These are phyloP conservation scores for Candida cerambycidarum DNA, from an alignment of 805 yeast genomes.

Conservation along the genomic window DNA sequence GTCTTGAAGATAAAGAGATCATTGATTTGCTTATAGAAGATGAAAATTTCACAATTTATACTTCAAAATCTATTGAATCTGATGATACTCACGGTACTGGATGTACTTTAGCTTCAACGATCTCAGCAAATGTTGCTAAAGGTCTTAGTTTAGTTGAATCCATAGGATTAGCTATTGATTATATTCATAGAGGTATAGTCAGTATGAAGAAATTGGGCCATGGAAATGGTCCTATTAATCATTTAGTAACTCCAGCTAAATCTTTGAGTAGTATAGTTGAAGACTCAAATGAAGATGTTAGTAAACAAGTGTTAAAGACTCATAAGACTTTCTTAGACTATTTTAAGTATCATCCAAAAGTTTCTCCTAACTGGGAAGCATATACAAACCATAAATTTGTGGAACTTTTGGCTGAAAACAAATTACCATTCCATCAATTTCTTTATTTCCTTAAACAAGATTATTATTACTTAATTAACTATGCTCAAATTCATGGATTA, in stretches of 20 bases:
- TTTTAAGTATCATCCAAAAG: constrained; percentile 55
- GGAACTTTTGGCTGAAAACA: constrained; percentile 48
- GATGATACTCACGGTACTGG: constrained; percentile 85
- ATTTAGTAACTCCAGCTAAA: constrained; percentile 40
- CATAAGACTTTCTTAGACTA: constrained; percentile 39
- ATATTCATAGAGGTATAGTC: constrained; percentile 62
- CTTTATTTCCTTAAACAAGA: constrained; percentile 61
- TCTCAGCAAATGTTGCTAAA: constrained; percentile 71
- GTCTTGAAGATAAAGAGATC: constrained; percentile 28
- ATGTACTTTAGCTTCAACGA: constrained; percentile 80
- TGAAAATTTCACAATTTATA: constrained; percentile 39
- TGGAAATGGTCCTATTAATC: constrained; percentile 79
- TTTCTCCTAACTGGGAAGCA: constrained; percentile 53
- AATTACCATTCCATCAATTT: constrained; percentile 51
- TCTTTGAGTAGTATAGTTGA: constrained; percentile 11
- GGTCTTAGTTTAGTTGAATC: constrained; percentile 49
- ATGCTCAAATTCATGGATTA: constrained; percentile 62
- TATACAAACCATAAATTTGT: constrained; percentile 68
- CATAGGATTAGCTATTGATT: constrained; percentile 57
- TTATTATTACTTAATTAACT: constrained; percentile 65
- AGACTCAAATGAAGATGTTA: neutral
- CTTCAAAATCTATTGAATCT: constrained; percentile 46
- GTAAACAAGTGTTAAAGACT: neutral
- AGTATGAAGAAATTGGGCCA: constrained; percentile 42
- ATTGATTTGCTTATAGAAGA: constrained; percentile 57